Evolutionary conservation across 1,139 yeast genomes (phyloP), one percentile per base, ranked within the genome.

Genomic region (Kurtzmaniella natalensis): DNA sequence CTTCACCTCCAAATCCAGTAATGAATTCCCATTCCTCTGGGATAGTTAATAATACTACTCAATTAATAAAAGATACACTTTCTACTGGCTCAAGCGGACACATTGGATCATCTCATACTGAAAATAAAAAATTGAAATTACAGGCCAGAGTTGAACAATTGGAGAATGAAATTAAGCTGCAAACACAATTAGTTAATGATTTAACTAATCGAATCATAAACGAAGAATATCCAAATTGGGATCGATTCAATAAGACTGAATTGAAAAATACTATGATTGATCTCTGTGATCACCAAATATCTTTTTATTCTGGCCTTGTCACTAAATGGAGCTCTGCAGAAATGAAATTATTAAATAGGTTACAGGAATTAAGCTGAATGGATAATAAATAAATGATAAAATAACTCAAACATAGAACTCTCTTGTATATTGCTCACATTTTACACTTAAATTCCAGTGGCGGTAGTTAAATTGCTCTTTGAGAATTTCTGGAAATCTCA

Each of bases 141-240:
- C 61, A 65, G 38, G 45, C 38, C 24, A 59, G 54, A 37, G 59
- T 66, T 6, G 41, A 43, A 17, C 65, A 62, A 41, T 52, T 70
- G 33, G 73, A 68, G 41, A 51, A 59, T 19, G 85, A 81, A 50
- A 81, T 86, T 33, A 69, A 67, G 16, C 62, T 68, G 17, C 77
- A 86, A 39, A 72, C 66, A 1, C 52, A 55, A 30, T 37, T 69
- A 36, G 72, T 69, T 7, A 57, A 79, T 30, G 78, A 78, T 17
- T 70, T 76, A 34, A 86, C 94, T 10, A 80, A 78, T 48, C 69
- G 76, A 44, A 78, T 86, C 7, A 81, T 86, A 25, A 81, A 81
- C 43, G 80, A 79, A 38, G 98, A 92, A 53, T 84, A 86, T 43
- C 79, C 82, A 6, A 75, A 81, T 43, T 89, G 94, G 70, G 95